Conservation (phyloP, 2,329 filamentous ascomycete genomes). For the Geosmithia putterillii region DNA sequence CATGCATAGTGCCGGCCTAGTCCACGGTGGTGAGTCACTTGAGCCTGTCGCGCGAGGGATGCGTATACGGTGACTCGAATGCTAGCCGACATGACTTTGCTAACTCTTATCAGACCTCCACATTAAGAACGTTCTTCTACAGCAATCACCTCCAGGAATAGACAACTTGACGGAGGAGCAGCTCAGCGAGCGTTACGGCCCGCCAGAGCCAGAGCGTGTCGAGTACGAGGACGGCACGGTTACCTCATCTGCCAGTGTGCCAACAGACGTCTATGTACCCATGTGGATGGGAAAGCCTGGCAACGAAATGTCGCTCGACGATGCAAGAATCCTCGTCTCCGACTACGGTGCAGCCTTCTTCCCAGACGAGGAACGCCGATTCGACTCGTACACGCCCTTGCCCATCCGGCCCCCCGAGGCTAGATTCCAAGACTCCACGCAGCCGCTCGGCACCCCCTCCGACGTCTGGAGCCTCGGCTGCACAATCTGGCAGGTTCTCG, state of each 20-base stretch:
- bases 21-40: constrained; percentile 6
- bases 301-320: constrained; percentile 13
- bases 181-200: constrained; percentile 10
- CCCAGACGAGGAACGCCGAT: constrained; percentile 8
- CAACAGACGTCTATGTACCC: constrained; percentile 8
- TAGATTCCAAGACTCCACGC: constrained; percentile 18
- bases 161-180: constrained; percentile 9
- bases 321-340: constrained; percentile 13
- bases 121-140: constrained; percentile 19
- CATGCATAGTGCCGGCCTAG: constrained; percentile 13
- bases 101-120: constrained; percentile 13
- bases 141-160: constrained; percentile 6
- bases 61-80: not conserved
- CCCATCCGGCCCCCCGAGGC: constrained; percentile 16
- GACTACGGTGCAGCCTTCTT: constrained; percentile 21
- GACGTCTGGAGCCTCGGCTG: constrained; percentile 26
- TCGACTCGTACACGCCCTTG: constrained; percentile 14
- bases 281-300: constrained; percentile 13
- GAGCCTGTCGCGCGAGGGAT: not conserved
- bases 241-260: constrained; percentile 4
- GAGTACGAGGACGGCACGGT: constrained; percentile 6
- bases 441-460: constrained; percentile 17
- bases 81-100: not conserved
- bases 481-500: constrained; percentile 20
- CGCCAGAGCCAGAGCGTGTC: constrained; percentile 9